These are phyloP conservation scores for Hermanozyma aechmeae DNA, from an alignment of 805 yeast species.

Conservation along the genomic window DNA sequence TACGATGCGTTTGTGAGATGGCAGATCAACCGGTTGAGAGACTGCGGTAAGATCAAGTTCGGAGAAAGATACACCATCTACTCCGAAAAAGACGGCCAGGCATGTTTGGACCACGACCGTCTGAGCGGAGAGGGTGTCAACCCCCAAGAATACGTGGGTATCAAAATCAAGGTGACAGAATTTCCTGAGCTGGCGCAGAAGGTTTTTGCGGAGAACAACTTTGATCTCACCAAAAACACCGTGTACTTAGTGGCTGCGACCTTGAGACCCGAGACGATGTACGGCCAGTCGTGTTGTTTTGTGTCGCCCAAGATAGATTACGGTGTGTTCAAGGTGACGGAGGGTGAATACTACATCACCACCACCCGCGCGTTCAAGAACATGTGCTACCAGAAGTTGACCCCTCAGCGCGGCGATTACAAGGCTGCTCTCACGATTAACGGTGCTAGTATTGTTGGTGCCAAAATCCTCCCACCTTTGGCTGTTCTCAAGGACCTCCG, in stretches of 20 bases:
- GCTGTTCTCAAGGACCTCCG: slow-evolving; percentile 62
- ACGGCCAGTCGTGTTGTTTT: slow-evolving; percentile 96
- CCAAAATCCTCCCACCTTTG: slow-evolving; percentile 79
- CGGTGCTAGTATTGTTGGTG: slow-evolving; percentile 76
- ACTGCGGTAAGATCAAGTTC: slow-evolving; percentile 83
- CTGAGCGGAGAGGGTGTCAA: slow-evolving; percentile 93
- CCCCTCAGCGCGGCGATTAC: slow-evolving; percentile 80
- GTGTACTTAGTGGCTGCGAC: slow-evolving; percentile 91
- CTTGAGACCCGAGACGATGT: slow-evolving; percentile 97
- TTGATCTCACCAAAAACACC: slow-evolving; percentile 46
- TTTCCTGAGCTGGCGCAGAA: slow-evolving; percentile 50
- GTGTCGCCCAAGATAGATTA: slow-evolving; percentile 91
- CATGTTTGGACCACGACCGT: slow-evolving; percentile 99
- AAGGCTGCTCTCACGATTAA: slow-evolving; percentile 46
- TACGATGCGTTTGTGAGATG: slow-evolving; percentile 87
- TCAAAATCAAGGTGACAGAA: slow-evolving; percentile 69
- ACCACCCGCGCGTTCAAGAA: slow-evolving; percentile 95
- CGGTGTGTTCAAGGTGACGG: slow-evolving; percentile 83
- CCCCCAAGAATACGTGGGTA: slow-evolving; percentile 93
- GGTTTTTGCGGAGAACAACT: slow-evolving; percentile 39
- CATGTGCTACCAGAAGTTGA: slow-evolving; percentile 90
- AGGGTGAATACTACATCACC: slow-evolving; percentile 65
- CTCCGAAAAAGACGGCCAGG: slow-evolving; percentile 97
- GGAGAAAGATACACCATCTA: slow-evolving; percentile 97
- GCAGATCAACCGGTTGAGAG: slow-evolving; percentile 88